Evolutionary conservation across 805 yeast genomes (phyloP).

Genomic region (Debaryomyces tyrocola): DNA sequence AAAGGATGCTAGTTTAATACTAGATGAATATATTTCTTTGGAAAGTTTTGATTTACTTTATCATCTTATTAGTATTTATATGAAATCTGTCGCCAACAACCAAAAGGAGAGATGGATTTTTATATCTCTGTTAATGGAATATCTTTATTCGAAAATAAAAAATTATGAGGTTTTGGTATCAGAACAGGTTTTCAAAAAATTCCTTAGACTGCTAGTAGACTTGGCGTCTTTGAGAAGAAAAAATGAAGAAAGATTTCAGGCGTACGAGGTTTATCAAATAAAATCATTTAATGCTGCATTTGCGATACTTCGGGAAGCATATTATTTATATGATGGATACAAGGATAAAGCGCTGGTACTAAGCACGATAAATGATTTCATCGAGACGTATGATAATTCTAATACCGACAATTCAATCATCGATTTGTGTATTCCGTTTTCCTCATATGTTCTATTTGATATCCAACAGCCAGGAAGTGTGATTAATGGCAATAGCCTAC

Average conservation of each 20-base stretch:
- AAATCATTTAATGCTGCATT: conserved; percentile 5
- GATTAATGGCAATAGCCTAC: not conserved
- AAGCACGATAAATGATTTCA: not conserved
- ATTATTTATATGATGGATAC: conserved; percentile 33
- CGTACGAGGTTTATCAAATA: conserved; percentile 4
- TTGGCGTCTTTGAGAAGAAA: conserved; percentile 11
- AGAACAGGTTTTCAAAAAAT: conserved; percentile 19
- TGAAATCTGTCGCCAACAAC: conserved; percentile 17
- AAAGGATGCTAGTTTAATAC: conserved; percentile 14
- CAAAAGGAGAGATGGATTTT: conserved; percentile 31
- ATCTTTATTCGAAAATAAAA: conserved; percentile 13
- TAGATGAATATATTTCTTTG: conserved; percentile 23
- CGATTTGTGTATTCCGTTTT: conserved; percentile 2
- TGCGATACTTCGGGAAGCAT: conserved; percentile 18
- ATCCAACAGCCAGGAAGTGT: conserved; percentile 6
- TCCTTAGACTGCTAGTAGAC: conserved; percentile 23
- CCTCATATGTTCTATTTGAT: conserved; percentile 5
- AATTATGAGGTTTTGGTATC: conserved; percentile 18
- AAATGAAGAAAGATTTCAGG: conserved; percentile 1
- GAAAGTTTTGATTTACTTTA: conserved; percentile 22
- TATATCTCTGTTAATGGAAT: conserved; percentile 21
- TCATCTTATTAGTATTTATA: conserved; percentile 29
- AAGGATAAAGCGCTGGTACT: conserved; percentile 22
- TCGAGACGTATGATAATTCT: not conserved
- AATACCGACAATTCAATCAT: not conserved